Base-by-base conservation (phyloP, 2,329 filamentous ascomycete species). In the Tolypocladium tundrense region DNA sequence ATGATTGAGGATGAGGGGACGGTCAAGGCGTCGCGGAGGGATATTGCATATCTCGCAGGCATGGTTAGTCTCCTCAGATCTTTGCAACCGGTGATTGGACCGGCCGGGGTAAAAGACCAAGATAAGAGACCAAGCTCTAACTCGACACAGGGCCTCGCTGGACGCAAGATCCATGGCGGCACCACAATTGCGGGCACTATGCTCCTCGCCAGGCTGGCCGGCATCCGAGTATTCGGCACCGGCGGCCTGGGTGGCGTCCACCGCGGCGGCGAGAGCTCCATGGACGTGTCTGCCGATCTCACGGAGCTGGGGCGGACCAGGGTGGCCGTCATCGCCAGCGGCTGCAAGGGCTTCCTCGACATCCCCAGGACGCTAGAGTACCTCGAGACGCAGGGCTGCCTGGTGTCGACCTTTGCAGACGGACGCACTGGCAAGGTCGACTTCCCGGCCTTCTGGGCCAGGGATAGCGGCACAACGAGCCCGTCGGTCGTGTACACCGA, bases 261-360 rank as follows among this genome's bases (percentile, higher is more conserved):
- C 72, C 86, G 92, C 51, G 92, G 90, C 57, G 94, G 86, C 53
- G 88, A 97, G 70, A 81, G 81, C 63, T 89, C 88, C 9, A 88
- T 97, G 86, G 94, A 99, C 70, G 84, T 99, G 61, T 97, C 93
- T 60, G 93, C 94, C 45, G 94, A 99, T 73, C 79, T 99, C 60
- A 97, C 90, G 4, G 94, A 97, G 77, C 83, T 99, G 55, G 92
- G 94, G 19, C 83, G 91, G 59, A 97, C 92, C 9, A 85, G 90
- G 13, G 87, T 99, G 56, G 88, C 92, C 33, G 92, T 99, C 2
- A 79, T 99, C 56, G 89, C 88, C 71, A 91, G 89, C 63, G 94
- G 94, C 16, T 95, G 91, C 75, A 99, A 99, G 75, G 94, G 93
- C 61, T 97, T 99, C 72, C 79, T 99, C 42, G 94, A 99, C 69